These are phyloP conservation scores for Henckelia pumila DNA, from an alignment of 257 asterid genomes.

Conservation along the genomic window DNA sequence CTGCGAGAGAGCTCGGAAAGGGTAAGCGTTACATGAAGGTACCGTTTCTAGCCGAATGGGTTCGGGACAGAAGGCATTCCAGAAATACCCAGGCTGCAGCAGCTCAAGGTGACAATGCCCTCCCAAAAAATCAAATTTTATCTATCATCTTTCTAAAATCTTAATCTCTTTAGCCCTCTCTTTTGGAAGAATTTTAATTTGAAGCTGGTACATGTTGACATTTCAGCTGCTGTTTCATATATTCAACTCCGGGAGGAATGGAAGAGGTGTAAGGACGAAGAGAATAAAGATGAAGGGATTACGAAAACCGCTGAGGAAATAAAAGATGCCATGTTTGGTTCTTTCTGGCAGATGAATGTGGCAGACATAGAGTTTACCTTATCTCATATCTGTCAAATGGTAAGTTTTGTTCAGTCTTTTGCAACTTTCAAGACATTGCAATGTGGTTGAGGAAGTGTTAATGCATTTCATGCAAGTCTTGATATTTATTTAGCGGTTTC, in stretches of 20 bases:
- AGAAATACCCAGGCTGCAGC: conserved; percentile 68
- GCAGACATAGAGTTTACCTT: conserved; percentile 71
- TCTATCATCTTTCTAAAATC: not conserved
- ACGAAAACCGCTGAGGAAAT: conserved; percentile 53
- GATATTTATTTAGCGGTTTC: not conserved
- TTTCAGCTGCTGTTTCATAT: conserved; percentile 61
- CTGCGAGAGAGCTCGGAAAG: conserved; percentile 75
- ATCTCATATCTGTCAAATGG: conserved; percentile 71
- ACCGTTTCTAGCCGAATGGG: conserved; percentile 86
- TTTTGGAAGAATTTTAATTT: not conserved
- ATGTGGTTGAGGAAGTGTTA: no score
- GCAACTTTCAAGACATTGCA: not conserved
- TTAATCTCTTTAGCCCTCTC: not conserved
- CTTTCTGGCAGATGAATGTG: conserved; percentile 81
- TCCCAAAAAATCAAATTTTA: not conserved
- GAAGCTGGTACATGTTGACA: conserved; percentile 6
- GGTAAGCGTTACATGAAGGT: conserved; percentile 75
- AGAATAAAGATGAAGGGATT: conserved; percentile 50
- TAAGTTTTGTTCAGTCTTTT: conserved; percentile 29
- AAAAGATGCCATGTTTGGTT: conserved; percentile 58
- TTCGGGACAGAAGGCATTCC: conserved; percentile 69
- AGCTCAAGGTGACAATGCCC: conserved; percentile 60
- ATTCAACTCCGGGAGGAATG: conserved; percentile 68
- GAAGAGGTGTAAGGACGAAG: conserved; percentile 53
- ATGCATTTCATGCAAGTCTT: not conserved